Evolutionary conservation across 306 rosid species (phyloP).

Genomic region (Lathyrus oleraceus): DNA sequence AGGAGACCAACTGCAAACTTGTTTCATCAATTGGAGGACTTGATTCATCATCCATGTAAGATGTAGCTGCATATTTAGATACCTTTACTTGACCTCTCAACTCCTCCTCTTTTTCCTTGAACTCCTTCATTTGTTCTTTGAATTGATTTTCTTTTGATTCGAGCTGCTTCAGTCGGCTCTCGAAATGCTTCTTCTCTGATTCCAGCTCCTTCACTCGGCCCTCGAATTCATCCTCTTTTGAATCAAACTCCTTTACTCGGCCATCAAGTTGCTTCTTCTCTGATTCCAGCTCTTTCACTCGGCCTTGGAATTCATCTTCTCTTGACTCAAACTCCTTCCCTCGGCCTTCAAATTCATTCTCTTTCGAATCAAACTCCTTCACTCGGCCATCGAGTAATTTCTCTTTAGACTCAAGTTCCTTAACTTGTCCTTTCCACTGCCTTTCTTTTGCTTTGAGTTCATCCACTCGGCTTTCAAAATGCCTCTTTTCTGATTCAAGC

Average conservation of each 20-base stretch:
- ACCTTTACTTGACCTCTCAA: too few relatives aligned
- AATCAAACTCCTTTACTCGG: not conserved
- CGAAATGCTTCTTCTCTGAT: conserved; percentile 25
- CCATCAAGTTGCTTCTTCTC: not conserved
- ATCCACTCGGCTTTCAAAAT: not conserved
- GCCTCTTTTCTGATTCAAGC: not conserved
- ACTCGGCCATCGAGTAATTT: not conserved
- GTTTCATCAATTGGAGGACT: conserved; percentile 13
- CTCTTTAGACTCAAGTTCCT: not conserved
- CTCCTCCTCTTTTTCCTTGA: too few relatives aligned
- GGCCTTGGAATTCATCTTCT: not conserved
- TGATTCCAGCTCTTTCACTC: not conserved
- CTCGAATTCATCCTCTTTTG: not conserved
- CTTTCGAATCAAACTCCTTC: not conserved
- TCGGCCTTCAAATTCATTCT: not conserved
- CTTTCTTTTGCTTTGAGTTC: conserved; percentile 27
- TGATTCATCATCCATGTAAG: not conserved
- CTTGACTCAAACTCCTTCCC: not conserved
- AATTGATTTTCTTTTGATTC: conserved; percentile 34
- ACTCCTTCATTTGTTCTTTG: too few relatives aligned
- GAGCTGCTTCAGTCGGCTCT: conserved; percentile 33
- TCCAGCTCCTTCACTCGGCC: not conserved
- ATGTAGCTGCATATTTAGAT: conserved; percentile 1
- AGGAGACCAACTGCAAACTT: not conserved
- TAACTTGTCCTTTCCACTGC: not conserved